These are phyloP conservation scores for Macadamia integrifolia DNA, from an alignment of 164 flowering plant species.

Conservation along the genomic window DNA sequence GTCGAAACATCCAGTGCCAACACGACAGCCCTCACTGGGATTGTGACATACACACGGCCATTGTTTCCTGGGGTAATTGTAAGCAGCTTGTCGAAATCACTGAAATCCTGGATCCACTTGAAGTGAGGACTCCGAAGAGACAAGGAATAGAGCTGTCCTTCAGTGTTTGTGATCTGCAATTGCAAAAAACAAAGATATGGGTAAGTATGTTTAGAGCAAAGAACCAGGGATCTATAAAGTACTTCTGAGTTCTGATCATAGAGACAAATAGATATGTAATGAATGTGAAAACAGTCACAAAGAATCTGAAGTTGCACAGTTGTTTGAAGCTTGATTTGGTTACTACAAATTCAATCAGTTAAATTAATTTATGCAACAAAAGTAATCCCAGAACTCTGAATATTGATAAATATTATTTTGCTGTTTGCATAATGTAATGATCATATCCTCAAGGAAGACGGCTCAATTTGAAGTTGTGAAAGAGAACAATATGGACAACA, in stretches of 20 bases:
- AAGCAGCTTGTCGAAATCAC: conserved; percentile 46
- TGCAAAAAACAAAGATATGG: conserved; percentile 2
- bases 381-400: background rate
- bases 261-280: background rate
- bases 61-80: conserved; percentile 72
- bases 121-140: conserved; percentile 53
- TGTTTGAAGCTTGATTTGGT: background rate
- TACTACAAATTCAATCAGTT: background rate
- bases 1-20: conserved; percentile 62
- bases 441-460: background rate
- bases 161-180: conserved; percentile 65
- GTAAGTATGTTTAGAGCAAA: background rate
- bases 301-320: background rate
- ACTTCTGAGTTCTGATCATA: background rate
- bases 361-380: background rate
- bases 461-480: background rate
- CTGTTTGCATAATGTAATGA: background rate
- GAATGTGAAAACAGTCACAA: background rate
- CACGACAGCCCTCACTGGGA: conserved; percentile 46
- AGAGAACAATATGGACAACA: background rate
- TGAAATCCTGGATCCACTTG: conserved; percentile 81
- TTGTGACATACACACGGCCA: conserved; percentile 58
- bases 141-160: conserved; percentile 75
- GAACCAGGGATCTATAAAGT: background rate
- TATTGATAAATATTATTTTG: too few relatives aligned